A percentile compares a stretch with the other conserved stretches of the same genome.
These are phyloP conservation scores for Rhodosporidiobolus sp. DNA, from an alignment of 768 basidiomycete species.

Conservation along the genomic window DNA sequence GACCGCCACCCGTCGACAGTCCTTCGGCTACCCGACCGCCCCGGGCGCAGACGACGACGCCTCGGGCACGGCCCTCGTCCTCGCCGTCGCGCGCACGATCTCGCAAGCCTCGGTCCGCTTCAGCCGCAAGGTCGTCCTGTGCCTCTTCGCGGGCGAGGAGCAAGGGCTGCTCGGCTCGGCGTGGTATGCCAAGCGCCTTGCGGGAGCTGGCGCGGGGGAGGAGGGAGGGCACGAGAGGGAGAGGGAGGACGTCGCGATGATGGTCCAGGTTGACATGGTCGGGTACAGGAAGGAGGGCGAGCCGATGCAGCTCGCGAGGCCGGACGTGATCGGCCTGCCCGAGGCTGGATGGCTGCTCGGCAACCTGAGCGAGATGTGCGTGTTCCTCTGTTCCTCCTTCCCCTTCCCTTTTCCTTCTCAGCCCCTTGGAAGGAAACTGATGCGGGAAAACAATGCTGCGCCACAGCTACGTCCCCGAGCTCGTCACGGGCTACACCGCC, in stretches of 20 bases:
- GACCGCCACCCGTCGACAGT: neutral
- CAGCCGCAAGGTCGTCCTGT: slow-evolving; percentile 37
- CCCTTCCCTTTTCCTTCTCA: neutral
- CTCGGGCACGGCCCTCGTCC: slow-evolving; percentile 33
- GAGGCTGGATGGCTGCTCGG: slow-evolving; percentile 35
- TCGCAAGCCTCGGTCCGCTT: slow-evolving; percentile 25
- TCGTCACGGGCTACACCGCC: slow-evolving; percentile 39
- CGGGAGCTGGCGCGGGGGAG: too few relatives aligned
- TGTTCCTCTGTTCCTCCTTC: neutral
- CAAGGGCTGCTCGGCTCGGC: slow-evolving; percentile 44
- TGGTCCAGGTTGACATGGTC: slow-evolving; percentile 40
- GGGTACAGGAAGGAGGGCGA: slow-evolving; percentile 43
- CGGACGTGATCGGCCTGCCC: slow-evolving; percentile 38
- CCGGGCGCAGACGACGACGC: slow-evolving; percentile 38
- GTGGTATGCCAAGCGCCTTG: slow-evolving; percentile 31
- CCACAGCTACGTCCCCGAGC: slow-evolving; percentile 41
- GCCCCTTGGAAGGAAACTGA: too few relatives aligned
- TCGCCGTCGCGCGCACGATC: slow-evolving; percentile 41
- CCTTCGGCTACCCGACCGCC: slow-evolving; percentile 35
- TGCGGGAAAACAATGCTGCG: too few relatives aligned
- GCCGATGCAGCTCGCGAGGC: slow-evolving; percentile 45
- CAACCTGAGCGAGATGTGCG: slow-evolving; percentile 41
- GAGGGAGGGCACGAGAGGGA: slow-evolving; percentile 6
- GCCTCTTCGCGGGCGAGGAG: slow-evolving; percentile 45
- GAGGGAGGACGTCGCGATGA: slow-evolving; percentile 24